Evolutionary conservation across 768 basidiomycete genomes (phyloP).

Genomic region (Agaricus subrufescens): DNA sequence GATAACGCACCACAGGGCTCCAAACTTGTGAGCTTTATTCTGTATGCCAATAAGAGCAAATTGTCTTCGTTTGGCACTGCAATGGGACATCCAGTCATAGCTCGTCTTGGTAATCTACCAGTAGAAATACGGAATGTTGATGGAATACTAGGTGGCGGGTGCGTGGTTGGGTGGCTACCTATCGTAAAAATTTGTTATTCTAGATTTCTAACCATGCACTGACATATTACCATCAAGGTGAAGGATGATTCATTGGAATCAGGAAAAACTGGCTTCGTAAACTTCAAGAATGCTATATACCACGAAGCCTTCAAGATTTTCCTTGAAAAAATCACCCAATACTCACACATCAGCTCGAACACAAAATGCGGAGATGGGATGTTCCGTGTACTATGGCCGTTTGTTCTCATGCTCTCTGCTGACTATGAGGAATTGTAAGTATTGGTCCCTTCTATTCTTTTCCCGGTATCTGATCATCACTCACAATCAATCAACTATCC

Average conservation of each 20-base stretch:
- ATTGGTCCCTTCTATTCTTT: not conserved
- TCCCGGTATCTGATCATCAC: no score
- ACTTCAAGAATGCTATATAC: constrained; percentile 31
- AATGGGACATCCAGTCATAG: constrained; percentile 33
- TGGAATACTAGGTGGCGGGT: constrained; percentile 24
- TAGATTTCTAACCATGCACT: no score
- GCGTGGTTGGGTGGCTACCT: constrained; percentile 31
- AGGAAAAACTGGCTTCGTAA: constrained; percentile 24
- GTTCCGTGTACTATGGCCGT: constrained; percentile 24
- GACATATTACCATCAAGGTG: constrained; percentile 13
- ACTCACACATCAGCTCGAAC: constrained; percentile 9
- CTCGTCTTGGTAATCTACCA: constrained; percentile 24
- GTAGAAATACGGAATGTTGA: constrained; percentile 24
- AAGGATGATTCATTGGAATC: constrained; percentile 22
- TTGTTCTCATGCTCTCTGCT: constrained; percentile 32
- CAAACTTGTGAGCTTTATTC: constrained; percentile 20
- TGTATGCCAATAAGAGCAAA: constrained; percentile 36
- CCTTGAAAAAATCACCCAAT: constrained; percentile 19
- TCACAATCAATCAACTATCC: no score
- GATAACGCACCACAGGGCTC: no score
- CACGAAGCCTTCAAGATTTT: constrained; percentile 30
- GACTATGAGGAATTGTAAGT: constrained; percentile 45
- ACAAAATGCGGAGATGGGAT: constrained; percentile 16
- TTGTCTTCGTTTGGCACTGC: constrained; percentile 30
- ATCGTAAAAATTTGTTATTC: constrained; percentile 18